Evolutionary conservation across 75 land plant genomes (phyloP).

Genomic region (Picea glauca): DNA sequence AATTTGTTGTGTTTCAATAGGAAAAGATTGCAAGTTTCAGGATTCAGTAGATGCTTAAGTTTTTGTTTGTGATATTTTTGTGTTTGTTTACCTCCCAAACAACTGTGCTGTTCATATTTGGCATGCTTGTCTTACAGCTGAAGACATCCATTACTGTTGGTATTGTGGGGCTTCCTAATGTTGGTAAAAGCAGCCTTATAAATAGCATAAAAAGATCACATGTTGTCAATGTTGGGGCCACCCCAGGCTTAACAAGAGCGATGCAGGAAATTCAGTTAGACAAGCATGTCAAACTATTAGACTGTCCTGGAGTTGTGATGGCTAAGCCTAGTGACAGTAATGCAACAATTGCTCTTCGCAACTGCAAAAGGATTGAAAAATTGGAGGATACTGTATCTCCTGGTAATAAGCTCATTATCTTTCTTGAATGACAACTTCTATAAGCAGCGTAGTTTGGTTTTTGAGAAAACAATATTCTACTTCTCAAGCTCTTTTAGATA

Average conservation of each 20-base stretch:
- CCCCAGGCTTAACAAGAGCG: conserved; percentile 89
- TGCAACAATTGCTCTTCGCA: conserved; percentile 78
- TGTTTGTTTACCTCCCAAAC: background rate
- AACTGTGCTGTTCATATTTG: too few relatives aligned
- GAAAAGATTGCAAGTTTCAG: background rate
- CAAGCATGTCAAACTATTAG: conserved; percentile 90
- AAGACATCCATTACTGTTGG: conserved; percentile 93
- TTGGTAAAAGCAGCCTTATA: conserved; percentile 97
- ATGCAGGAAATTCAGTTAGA: conserved; percentile 98
- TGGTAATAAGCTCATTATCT: conserved; percentile 33
- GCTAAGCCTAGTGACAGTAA: conserved; percentile 58
- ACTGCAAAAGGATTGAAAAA: conserved; percentile 92
- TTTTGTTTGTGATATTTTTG: background rate
- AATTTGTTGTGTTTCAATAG: background rate
- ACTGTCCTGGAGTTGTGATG: conserved; percentile 98
- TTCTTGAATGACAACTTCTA: too few relatives aligned
- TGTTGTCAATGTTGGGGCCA: conserved; percentile 92
- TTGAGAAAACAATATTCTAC: too few relatives aligned
- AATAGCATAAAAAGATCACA: conserved; percentile 79
- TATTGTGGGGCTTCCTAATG: conserved; percentile 95
- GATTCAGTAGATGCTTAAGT: background rate
- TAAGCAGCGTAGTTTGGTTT: too few relatives aligned
- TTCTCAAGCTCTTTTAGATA: too few relatives aligned
- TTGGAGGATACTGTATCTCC: conserved; percentile 79
- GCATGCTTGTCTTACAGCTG: conserved; percentile 40